A percentile compares a stretch with the other conserved stretches of the same genome.
These are phyloP conservation scores for Kodamaea laetipori DNA, from an alignment of 805 yeast species.

Conservation along the genomic window DNA sequence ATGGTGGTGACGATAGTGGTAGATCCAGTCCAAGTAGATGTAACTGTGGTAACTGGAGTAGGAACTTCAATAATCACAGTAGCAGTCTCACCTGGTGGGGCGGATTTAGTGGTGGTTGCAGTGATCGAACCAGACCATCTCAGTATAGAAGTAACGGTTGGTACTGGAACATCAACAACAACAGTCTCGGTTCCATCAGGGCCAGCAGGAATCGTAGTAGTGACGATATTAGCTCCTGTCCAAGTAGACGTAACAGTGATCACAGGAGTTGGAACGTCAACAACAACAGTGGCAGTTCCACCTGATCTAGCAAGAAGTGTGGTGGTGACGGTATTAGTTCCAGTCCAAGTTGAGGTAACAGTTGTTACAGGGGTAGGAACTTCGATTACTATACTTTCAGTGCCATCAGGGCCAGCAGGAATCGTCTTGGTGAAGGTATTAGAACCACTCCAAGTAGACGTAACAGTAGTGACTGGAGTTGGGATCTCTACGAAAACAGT, in stretches of 20 bases:
- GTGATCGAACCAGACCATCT: conserved; percentile 6
- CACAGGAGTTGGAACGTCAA: conserved; percentile 15
- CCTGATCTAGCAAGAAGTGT: conserved; percentile 12
- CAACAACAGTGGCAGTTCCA: conserved; percentile 15
- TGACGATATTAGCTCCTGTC: conserved; percentile 9
- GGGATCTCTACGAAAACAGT: conserved; percentile 29
- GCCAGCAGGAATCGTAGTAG: conserved; percentile 12
- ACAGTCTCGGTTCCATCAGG: conserved; percentile 16
- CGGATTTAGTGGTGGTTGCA: conserved; percentile 7
- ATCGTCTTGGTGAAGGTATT: conserved; percentile 14
- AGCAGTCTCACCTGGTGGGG: conserved; percentile 13
- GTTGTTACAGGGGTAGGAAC: conserved; percentile 16
- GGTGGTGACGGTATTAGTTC: conserved; percentile 16
- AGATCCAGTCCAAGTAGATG: conserved; percentile 10
- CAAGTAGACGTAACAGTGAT: conserved; percentile 5
- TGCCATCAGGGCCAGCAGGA: conserved; percentile 15
- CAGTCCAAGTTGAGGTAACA: conserved; percentile 15
- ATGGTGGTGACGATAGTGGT: conserved; percentile 11
- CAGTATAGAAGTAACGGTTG: no score
- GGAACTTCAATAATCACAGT: conserved; percentile 18
- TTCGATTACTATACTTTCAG: conserved; percentile 18
- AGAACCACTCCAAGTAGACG: conserved; percentile 17
- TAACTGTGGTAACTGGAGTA: conserved; percentile 8
- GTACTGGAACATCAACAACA: conserved; percentile 9
- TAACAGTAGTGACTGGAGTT: conserved; percentile 15